Conservation (phyloP, 495 filamentous ascomycete genomes). For the Neurospora sp. region DNA sequence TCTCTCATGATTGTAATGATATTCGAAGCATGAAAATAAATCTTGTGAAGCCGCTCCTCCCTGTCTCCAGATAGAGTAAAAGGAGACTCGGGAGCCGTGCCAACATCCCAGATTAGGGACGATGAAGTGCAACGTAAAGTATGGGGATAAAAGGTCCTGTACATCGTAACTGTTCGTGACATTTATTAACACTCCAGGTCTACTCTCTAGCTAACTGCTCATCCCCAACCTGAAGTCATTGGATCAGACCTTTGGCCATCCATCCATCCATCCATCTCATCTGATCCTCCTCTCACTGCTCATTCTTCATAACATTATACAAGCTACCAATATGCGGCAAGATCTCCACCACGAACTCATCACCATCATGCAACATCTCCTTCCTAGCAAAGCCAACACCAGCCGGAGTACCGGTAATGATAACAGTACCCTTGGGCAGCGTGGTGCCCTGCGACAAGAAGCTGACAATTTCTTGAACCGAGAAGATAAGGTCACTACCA, state of each 20-base stretch:
- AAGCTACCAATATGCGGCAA: conserved; percentile 37
- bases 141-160: neutral
- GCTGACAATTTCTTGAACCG: conserved; percentile 32
- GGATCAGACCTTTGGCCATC: neutral
- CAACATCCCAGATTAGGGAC: too few relatives aligned
- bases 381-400: conserved; percentile 33
- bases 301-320: conserved; percentile 31
- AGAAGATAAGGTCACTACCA: conserved; percentile 37
- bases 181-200: neutral
- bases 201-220: neutral
- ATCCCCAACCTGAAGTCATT: neutral
- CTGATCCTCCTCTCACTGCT: conserved; percentile 21
- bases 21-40: too few relatives aligned
- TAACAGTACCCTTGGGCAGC: conserved; percentile 32
- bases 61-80: too few relatives aligned
- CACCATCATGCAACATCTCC: conserved; percentile 34
- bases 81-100: too few relatives aligned
- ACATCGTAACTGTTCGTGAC: neutral
- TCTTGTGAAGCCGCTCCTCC: too few relatives aligned
- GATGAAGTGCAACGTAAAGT: too few relatives aligned
- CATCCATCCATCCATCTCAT: neutral
- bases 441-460: conserved; percentile 42
- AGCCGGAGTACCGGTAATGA: conserved; percentile 41
- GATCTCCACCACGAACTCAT: conserved; percentile 39
- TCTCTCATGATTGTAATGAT: too few relatives aligned